Percentiles rank a stretch among this genome's conserved stretches.
These are phyloP conservation scores for Trifolium fragiferum DNA, from an alignment of 306 rosid genomes.

Conservation along the genomic window DNA sequence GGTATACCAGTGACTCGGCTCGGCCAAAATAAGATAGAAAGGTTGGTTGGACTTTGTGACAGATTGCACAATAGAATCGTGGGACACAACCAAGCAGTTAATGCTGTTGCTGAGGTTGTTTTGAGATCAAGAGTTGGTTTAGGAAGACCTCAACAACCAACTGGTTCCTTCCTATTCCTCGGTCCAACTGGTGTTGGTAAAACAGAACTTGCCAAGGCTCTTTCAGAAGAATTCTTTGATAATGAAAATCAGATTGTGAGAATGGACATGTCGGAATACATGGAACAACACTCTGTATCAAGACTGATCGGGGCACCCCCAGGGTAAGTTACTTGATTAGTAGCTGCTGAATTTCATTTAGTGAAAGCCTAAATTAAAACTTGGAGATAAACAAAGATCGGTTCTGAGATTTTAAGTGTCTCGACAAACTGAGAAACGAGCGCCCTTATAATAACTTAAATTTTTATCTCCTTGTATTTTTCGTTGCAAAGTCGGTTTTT, in stretches of 20 bases:
- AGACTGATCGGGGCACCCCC: slow-evolving; percentile 92
- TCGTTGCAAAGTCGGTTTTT: too few species aligned
- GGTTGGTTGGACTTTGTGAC: slow-evolving; percentile 76
- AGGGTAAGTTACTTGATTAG: slow-evolving; percentile 57
- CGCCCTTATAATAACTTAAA: too few species aligned
- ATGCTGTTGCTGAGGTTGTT: slow-evolving; percentile 82
- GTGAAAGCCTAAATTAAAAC: too few species aligned
- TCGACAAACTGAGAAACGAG: too few species aligned
- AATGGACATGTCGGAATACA: slow-evolving; percentile 91
- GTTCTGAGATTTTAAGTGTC: too few species aligned
- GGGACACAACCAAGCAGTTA: slow-evolving; percentile 84
- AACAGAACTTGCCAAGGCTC: slow-evolving; percentile 94
- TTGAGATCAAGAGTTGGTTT: slow-evolving; percentile 85
- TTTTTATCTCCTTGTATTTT: too few species aligned
- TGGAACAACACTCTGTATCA: slow-evolving; percentile 88
- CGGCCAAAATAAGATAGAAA: slow-evolving; percentile 77
- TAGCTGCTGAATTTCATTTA: too few species aligned
- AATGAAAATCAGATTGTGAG: slow-evolving; percentile 74
- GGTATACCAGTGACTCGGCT: slow-evolving; percentile 89
- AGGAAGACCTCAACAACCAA: slow-evolving; percentile 83
- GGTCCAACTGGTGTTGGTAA: slow-evolving; percentile 98
- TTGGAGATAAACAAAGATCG: too few species aligned
- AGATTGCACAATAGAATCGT: slow-evolving; percentile 85
- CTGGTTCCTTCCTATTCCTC: slow-evolving; percentile 83
- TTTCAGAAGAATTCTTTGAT: slow-evolving; percentile 83